Conservation (phyloP, 2,329 filamentous ascomycete species). For the Mycosphaerelloides madeirae region DNA sequence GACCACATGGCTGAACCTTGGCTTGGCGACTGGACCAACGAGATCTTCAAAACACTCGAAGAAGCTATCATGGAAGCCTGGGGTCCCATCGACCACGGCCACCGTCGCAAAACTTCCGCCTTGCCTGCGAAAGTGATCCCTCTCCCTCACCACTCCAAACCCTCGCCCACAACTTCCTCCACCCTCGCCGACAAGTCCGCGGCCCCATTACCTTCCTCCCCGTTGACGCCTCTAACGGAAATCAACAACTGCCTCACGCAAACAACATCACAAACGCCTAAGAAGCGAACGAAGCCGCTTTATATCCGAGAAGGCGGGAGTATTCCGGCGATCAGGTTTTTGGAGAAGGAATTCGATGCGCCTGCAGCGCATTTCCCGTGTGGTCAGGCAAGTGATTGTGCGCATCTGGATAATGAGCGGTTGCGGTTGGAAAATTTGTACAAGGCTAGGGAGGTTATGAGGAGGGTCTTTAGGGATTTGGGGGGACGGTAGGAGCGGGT, state of each 20-base stretch:
- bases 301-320: constrained; percentile 95
- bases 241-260: constrained; percentile 22
- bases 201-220: constrained; percentile 27
- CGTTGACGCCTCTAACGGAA: constrained; percentile 23
- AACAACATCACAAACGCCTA: constrained; percentile 34
- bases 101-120: constrained; percentile 17
- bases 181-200: constrained; percentile 46
- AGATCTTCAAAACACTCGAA: constrained; percentile 85
- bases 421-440: constrained; percentile 79
- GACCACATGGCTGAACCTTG: constrained; percentile 94
- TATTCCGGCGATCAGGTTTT: constrained; percentile 87
- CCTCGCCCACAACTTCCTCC: constrained; percentile 47
- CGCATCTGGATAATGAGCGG: constrained; percentile 94
- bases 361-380: constrained; percentile 90
- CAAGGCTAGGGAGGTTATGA: constrained; percentile 89
- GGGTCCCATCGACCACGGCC: constrained; percentile 51
- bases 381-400: constrained; percentile 88
- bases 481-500: no score
- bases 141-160: constrained; percentile 28
- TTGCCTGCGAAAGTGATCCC: constrained; percentile 13
- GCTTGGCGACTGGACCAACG: constrained; percentile 77
- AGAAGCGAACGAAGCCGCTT: constrained; percentile 56
- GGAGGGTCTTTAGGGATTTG: constrained; percentile 62
- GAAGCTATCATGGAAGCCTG: constrained; percentile 80
- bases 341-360: constrained; percentile 89